These are phyloP conservation scores for Podospora australis DNA, from an alignment of 495 filamentous ascomycete genomes.

Conservation along the genomic window DNA sequence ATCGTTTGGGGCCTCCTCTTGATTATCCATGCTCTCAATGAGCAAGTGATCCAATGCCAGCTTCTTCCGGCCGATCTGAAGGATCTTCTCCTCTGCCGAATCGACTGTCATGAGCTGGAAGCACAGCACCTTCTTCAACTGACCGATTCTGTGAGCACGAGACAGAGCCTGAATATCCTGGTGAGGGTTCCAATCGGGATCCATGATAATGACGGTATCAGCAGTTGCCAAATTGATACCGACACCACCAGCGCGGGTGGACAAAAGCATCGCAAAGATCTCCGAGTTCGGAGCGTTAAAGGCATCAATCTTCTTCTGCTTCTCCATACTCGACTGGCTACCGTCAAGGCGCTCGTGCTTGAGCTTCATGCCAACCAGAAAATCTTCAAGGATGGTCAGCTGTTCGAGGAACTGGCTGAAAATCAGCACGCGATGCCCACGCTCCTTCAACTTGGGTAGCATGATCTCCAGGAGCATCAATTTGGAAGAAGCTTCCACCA, in stretches of 20 bases:
- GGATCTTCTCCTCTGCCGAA: slow-evolving; percentile 89
- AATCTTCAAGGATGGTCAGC: slow-evolving; percentile 87
- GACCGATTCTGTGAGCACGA: slow-evolving; percentile 90
- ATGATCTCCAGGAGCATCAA: slow-evolving; percentile 80
- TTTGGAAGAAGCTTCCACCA: slow-evolving; percentile 89
- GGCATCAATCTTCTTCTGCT: slow-evolving; percentile 87
- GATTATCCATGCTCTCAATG: slow-evolving; percentile 75
- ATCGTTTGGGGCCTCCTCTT: slow-evolving; percentile 67
- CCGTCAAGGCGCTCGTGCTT: slow-evolving; percentile 79
- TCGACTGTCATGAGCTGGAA: slow-evolving; percentile 89
- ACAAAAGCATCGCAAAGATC: slow-evolving; percentile 84
- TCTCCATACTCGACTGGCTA: slow-evolving; percentile 67
- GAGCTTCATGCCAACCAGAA: slow-evolving; percentile 65
- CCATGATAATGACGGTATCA: slow-evolving; percentile 96
- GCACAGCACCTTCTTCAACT: slow-evolving; percentile 90
- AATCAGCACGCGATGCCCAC: slow-evolving; percentile 88
- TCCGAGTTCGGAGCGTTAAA: slow-evolving; percentile 82
- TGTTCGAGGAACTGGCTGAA: slow-evolving; percentile 95
- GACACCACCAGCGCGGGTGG: slow-evolving; percentile 89
- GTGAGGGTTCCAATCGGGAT: slow-evolving; percentile 97
- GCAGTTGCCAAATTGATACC: slow-evolving; percentile 97
- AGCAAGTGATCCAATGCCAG: slow-evolving; percentile 88
- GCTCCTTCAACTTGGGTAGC: slow-evolving; percentile 79
- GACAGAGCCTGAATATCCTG: slow-evolving; percentile 95
- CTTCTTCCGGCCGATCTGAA: slow-evolving; percentile 94